Evolutionary conservation across 345 rosid species (phyloP), one percentile per base, ranked within the genome.

Genomic region (Arabidopsis suecica): DNA sequence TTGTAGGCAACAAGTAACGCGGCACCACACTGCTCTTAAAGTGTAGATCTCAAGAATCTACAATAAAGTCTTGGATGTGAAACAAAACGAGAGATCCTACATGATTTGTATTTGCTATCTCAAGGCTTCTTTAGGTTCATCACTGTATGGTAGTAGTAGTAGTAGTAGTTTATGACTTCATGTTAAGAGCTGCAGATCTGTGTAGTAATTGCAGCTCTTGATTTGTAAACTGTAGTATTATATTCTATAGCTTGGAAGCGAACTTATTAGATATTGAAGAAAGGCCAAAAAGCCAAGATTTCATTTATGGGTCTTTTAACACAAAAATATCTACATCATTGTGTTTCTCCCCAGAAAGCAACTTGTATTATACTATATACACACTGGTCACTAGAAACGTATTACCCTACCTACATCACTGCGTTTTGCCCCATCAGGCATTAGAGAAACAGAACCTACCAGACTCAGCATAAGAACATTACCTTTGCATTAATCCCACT

Each of bases 71-170:
- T 61, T 18, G 45, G 30, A 63, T 3, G 13, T 63, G 44, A 62
- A 73, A 60, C 59, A 47, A 57, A 41, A 11, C 8, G 14, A 57
- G 78, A 66, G 66, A 74, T 40, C 47, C 51, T 34, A 36, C 42
- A 47, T 37, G 60, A 6, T 22, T 45, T 36, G 18, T 38, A 37
- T 63, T 41, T 60, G 50, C 20, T 37, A 49, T 48, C 60, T 48
- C 18, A 49, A 44, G 44, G 44, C 58, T 59, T 34, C 53, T 72
- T 50, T 63, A 53, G 61, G 51, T n/a, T 53, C 5, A 14, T 59
- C 28, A 5, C 7, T 36, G 9, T 58, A 36, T 57, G 10, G 61
- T 32, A 3, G 61, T 32, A 8, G 42, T 55, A 8, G 42, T 55
- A 38, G 61, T 28, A 50, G 9, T 63, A 20, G 63, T 57, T 37